Conservation (phyloP, 345 rosid genomes). For the Camelina sativa region DNA sequence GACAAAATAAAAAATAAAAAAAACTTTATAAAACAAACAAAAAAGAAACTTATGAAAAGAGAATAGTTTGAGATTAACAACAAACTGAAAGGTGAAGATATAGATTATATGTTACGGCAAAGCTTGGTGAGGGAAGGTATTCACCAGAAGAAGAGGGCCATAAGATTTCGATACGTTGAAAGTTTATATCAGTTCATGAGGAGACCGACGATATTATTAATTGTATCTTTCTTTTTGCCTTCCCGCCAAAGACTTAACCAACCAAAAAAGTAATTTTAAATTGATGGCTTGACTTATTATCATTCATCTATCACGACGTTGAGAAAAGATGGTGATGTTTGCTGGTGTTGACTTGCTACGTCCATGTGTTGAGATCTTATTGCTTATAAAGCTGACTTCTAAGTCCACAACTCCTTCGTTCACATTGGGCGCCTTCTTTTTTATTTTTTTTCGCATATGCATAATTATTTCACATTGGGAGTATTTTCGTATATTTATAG, state of each 20-base stretch:
- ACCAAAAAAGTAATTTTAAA: not conserved
- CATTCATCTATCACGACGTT: conserved; percentile 9
- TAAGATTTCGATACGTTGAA: not conserved
- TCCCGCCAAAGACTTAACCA: not conserved
- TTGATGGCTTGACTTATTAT: conserved; percentile 21
- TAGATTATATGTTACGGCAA: not conserved
- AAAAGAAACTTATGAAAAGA: too few species aligned
- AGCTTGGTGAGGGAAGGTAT: not conserved
- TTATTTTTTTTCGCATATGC: not conserved
- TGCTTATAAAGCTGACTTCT: conserved; percentile 27
- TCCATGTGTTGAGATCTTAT: conserved; percentile 13
- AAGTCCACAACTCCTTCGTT: conserved; percentile 9
- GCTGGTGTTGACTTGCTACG: conserved; percentile 16
- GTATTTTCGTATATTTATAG: not conserved
- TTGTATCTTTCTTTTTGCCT: not conserved
- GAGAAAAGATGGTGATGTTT: conserved; percentile 6
- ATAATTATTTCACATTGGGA: too few species aligned
- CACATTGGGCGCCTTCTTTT: conserved; percentile 1
- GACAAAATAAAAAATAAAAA: too few species aligned
- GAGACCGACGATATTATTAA: not conserved
- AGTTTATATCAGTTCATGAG: not conserved
- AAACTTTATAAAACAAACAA: too few species aligned
- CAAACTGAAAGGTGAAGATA: not conserved
- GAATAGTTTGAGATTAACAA: not conserved
- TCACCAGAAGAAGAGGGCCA: not conserved